Evolutionary conservation across 805 yeast species (phyloP).

Genomic region (Wickerhamiella musiphila): DNA sequence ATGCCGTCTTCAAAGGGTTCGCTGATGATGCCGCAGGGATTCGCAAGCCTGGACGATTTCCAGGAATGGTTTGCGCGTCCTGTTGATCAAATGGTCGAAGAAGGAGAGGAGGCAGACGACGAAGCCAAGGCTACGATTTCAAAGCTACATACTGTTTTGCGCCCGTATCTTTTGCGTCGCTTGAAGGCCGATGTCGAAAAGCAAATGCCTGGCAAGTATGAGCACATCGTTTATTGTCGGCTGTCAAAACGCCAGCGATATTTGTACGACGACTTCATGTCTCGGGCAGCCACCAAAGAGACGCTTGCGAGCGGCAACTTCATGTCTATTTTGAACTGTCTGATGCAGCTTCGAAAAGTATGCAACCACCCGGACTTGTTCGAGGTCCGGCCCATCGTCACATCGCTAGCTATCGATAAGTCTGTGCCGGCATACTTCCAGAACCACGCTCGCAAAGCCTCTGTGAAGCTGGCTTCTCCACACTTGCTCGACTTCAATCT

Average conservation of each 20-base stretch:
- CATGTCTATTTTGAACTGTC: constrained; percentile 83
- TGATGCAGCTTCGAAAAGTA: constrained; percentile 94
- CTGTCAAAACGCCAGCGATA: constrained; percentile 82
- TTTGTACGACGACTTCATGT: constrained; percentile 91
- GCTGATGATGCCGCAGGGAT: constrained; percentile 67
- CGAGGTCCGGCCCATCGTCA: constrained; percentile 86
- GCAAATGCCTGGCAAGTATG: constrained; percentile 97
- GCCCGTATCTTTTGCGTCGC: constrained; percentile 84
- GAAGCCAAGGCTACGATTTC: constrained; percentile 77
- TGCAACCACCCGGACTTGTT: constrained; percentile 94
- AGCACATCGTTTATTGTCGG: constrained; percentile 84
- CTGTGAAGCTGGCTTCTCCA: constrained; percentile 4
- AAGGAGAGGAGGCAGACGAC: constrained; percentile 39
- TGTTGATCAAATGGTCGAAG: constrained; percentile 79
- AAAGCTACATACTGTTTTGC: constrained; percentile 77
- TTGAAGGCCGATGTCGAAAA: constrained; percentile 93
- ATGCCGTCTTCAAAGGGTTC: constrained; percentile 75
- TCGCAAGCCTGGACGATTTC: constrained; percentile 88
- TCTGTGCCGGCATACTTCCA: constrained; percentile 39
- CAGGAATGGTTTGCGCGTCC: constrained; percentile 99
- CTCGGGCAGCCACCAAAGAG: constrained; percentile 86
- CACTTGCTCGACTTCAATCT: constrained; percentile 46
- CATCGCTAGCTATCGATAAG: constrained; percentile 63
- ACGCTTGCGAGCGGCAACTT: constrained; percentile 90
- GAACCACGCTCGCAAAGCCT: constrained; percentile 1